Evolutionary conservation across 208 protist genomes (phyloP).

Genomic region (Zelonia costaricensis): DNA sequence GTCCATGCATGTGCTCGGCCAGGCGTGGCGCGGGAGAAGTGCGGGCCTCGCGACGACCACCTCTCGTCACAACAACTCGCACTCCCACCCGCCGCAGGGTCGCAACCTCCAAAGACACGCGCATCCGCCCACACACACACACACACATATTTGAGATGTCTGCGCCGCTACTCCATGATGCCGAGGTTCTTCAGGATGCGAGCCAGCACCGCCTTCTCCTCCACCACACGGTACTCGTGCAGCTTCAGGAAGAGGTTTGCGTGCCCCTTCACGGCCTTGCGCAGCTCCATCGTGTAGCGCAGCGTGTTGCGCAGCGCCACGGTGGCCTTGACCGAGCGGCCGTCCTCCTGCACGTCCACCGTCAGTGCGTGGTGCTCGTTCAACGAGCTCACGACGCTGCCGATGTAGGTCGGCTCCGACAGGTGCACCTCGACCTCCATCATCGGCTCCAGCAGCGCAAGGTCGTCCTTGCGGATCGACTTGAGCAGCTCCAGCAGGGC

Average conservation of each 20-base stretch:
- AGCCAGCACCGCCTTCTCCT: constrained; percentile 73
- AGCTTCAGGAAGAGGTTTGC: constrained; percentile 77
- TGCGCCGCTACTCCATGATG: constrained; percentile 55
- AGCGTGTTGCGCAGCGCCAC: constrained; percentile 86
- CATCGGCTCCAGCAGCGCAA: constrained; percentile 83
- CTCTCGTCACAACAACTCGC: too few relatives aligned
- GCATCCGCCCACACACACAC: too few relatives aligned
- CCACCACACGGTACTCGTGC: constrained; percentile 71
- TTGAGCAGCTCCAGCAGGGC: constrained; percentile 52
- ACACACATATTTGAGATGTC: too few relatives aligned
- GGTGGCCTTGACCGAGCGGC: constrained; percentile 68
- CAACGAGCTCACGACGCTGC: constrained; percentile 71
- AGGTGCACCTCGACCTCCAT: constrained; percentile 89
- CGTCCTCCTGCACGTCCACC: constrained; percentile 83
- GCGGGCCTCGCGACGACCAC: too few relatives aligned
- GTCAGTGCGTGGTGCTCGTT: constrained; percentile 80
- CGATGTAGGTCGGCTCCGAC: constrained; percentile 70
- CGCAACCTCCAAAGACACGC: too few relatives aligned
- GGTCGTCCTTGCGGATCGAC: constrained; percentile 26
- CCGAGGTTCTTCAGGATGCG: constrained; percentile 85
- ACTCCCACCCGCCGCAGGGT: too few relatives aligned
- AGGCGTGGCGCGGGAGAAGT: too few relatives aligned
- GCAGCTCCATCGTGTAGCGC: constrained; percentile 86
- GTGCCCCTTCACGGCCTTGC: constrained; percentile 86
- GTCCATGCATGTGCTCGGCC: too few relatives aligned